Percentiles rank a stretch among this genome's conserved stretches.
phyloP scores from a whole-genome alignment of 805 yeast genomes.

The Lachancea nothofagi region DNA sequence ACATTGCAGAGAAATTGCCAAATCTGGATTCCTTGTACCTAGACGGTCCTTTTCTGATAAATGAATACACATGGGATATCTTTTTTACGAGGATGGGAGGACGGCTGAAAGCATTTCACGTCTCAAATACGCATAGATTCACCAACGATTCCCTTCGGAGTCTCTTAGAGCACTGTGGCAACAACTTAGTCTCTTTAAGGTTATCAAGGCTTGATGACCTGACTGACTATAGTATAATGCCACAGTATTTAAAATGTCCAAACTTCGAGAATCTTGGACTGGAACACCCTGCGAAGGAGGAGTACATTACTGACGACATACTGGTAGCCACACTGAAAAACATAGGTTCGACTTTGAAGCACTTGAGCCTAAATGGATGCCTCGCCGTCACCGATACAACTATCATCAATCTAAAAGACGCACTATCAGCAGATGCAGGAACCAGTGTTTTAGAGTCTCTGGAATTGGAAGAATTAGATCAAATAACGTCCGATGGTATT shows the following conservation, averaged over 20 bases:
- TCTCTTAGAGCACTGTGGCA: constrained; percentile 57
- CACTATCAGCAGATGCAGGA: constrained; percentile 43
- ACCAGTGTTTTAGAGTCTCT: constrained; percentile 43
- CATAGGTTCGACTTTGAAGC: constrained; percentile 55
- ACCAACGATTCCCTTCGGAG: constrained; percentile 57
- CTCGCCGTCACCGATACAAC: constrained; percentile 62
- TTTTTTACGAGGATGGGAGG: constrained; percentile 59
- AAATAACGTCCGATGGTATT: constrained; percentile 65
- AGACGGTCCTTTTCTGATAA: constrained; percentile 87
- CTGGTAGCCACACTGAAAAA: constrained; percentile 54
- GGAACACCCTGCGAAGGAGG: constrained; percentile 61
- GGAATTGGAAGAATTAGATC: constrained; percentile 55
- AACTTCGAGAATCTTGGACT: constrained; percentile 53
- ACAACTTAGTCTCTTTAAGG: constrained; percentile 48
- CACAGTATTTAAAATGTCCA: constrained; percentile 48
- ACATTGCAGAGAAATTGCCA: constrained; percentile 54
- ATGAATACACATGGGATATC: constrained; percentile 68
- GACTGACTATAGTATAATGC: constrained; percentile 55
- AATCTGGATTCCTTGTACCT: constrained; percentile 52
- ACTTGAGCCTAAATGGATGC: constrained; percentile 69
- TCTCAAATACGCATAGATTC: constrained; percentile 81
- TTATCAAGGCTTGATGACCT: constrained; percentile 72
- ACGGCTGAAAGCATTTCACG: constrained; percentile 51
- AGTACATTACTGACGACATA: constrained; percentile 61
- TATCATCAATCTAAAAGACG: constrained; percentile 49